Percentiles rank a stretch among this genome's conserved stretches.
Evolutionary conservation across 257 asterid genomes (phyloP).

Genomic region (Penstemon newberryi): DNA sequence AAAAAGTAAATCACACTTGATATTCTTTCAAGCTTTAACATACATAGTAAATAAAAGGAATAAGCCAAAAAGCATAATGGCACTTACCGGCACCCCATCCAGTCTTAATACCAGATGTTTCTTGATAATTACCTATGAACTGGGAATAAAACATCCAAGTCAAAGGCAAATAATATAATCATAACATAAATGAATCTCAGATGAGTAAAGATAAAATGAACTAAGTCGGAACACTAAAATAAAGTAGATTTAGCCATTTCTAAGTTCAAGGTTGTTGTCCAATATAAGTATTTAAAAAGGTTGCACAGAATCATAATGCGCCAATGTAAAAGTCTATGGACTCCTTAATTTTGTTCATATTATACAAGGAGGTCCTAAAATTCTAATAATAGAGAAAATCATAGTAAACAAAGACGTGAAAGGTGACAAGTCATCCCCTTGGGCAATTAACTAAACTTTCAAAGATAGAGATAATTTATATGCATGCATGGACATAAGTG

Average conservation of each 20-base stretch:
- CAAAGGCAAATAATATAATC: constrained; percentile 29
- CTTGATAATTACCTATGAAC: constrained; percentile 97
- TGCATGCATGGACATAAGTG: too few relatives aligned
- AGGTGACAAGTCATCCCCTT: too few relatives aligned
- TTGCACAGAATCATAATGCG: background rate
- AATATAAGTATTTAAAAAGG: background rate
- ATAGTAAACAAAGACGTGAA: too few relatives aligned
- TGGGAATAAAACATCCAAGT: constrained; percentile 41
- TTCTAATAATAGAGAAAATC: too few relatives aligned
- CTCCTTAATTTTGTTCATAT: too few relatives aligned
- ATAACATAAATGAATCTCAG: background rate
- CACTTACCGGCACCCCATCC: constrained; percentile 97
- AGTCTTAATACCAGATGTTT: constrained; percentile 66
- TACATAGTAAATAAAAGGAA: constrained; percentile 1
- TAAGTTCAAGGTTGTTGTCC: background rate
- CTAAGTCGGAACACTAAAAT: background rate
- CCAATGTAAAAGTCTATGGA: too few relatives aligned
- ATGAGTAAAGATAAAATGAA: background rate
- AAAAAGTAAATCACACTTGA: background rate
- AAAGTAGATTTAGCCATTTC: background rate
- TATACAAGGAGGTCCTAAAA: too few relatives aligned
- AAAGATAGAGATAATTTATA: too few relatives aligned
- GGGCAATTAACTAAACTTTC: too few relatives aligned
- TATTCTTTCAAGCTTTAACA: constrained; percentile 9
- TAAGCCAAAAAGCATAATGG: constrained; percentile 3